A percentile compares a stretch with the other conserved stretches of the same genome.
phyloP scores from a whole-genome alignment of 1,284 basidiomycete species.

The Sanguinoderma infundibulare region DNA sequence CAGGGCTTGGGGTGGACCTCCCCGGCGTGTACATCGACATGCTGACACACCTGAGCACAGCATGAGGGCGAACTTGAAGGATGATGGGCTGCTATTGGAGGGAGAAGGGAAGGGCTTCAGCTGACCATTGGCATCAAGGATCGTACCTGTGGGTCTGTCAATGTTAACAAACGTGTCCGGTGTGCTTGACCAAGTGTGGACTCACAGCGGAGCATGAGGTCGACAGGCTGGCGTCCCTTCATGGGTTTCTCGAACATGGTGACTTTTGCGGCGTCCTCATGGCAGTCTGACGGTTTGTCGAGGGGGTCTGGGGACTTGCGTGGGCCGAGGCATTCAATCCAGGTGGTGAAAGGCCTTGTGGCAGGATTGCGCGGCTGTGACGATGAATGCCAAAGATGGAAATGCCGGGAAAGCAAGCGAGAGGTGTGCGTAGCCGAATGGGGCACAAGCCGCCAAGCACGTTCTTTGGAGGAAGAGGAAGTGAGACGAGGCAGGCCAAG shows the following conservation, averaged over 20 bases:
- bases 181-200: slow-evolving; percentile 22
- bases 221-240: slow-evolving; percentile 79
- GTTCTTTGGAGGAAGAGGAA: slow-evolving; percentile 20
- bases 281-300: slow-evolving; percentile 45
- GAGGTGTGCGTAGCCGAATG: slow-evolving; percentile 18
- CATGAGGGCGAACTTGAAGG: too few relatives aligned
- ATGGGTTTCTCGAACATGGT: slow-evolving; percentile 81
- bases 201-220: slow-evolving; percentile 84
- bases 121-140: slow-evolving; percentile 82
- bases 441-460: slow-evolving; percentile 13
- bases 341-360: slow-evolving; percentile 18
- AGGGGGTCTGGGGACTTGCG: slow-evolving; percentile 20
- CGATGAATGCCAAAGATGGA: not conserved
- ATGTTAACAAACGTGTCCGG: slow-evolving; percentile 18
- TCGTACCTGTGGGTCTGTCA: slow-evolving; percentile 63
- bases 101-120: slow-evolving; percentile 7
- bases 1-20: too few relatives aligned
- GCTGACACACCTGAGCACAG: too few relatives aligned
- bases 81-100: too few relatives aligned
- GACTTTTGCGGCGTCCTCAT: slow-evolving; percentile 72
- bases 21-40: too few relatives aligned
- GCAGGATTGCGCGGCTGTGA: not conserved
- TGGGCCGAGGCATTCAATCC: slow-evolving; percentile 17
- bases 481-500: slow-evolving; percentile 7
- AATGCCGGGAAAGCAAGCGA: slow-evolving; percentile 30